Evolutionary conservation across 2,329 filamentous ascomycete species (phyloP).

Genomic region (Parascedosporium putredinis): DNA sequence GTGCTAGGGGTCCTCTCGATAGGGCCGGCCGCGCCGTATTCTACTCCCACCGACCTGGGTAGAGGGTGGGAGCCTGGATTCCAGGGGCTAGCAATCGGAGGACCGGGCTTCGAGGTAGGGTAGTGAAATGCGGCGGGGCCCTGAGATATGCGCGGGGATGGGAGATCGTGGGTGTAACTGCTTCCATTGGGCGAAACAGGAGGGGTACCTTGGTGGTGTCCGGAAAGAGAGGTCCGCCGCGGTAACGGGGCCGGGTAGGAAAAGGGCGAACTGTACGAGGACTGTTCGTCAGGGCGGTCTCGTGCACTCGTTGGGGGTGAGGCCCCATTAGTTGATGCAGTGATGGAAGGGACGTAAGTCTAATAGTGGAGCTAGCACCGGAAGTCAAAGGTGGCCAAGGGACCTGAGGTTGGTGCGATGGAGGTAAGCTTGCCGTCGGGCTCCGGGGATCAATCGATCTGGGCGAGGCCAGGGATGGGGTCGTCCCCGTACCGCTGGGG

Average conservation of each 20-base stretch:
- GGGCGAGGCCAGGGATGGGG: background rate
- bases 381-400: background rate
- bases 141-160: constrained; percentile 35
- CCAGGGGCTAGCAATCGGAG: background rate
- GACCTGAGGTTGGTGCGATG: background rate
- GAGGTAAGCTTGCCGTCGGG: background rate
- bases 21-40: constrained; percentile 30
- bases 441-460: background rate
- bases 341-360: background rate
- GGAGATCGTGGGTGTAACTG: constrained; percentile 30
- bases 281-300: background rate
- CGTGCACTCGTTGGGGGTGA: background rate
- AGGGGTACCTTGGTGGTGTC: constrained; percentile 29
- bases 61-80: background rate
- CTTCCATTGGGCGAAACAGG: constrained; percentile 39
- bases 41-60: constrained; percentile 17
- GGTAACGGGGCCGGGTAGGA: constrained; percentile 21
- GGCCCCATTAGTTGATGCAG: background rate
- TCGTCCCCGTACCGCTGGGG: background rate
- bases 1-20: constrained; percentile 35
- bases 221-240: constrained; percentile 23
- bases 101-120: constrained; percentile 15
- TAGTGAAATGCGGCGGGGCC: constrained; percentile 29
- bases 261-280: constrained; percentile 20
- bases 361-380: background rate